Evolutionary conservation across 148 eudicot species (phyloP).

Genomic region (Amaranthus palmeri): DNA sequence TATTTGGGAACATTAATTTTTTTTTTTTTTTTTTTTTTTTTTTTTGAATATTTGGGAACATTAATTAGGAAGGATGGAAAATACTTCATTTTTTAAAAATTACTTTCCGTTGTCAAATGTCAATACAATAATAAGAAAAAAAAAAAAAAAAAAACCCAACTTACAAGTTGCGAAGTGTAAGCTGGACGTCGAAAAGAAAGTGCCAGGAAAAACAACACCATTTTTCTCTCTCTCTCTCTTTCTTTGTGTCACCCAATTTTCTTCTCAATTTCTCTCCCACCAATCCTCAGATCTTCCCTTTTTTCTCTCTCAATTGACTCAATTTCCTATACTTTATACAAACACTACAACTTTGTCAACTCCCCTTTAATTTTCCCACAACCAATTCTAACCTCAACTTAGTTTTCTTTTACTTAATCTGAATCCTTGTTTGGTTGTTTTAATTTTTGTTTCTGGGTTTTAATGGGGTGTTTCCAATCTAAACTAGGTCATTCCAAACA

Average conservation of each 20-base stretch:
- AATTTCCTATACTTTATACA: not conserved
- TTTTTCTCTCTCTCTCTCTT: too few species aligned
- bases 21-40: too few species aligned
- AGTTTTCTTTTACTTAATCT: not conserved
- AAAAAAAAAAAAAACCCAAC: not conserved
- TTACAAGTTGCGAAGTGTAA: not conserved
- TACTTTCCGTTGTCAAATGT: too few species aligned
- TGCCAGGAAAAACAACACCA: too few species aligned
- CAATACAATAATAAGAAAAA: too few species aligned
- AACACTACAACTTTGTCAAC: slow-evolving; percentile 4
- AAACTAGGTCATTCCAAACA: slow-evolving; percentile 15
- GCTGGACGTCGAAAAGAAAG: not conserved
- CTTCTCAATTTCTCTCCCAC: too few species aligned
- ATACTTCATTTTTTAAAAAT: too few species aligned
- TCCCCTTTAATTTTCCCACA: not conserved
- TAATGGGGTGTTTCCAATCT: slow-evolving; percentile 74
- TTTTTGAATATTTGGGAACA: too few species aligned
- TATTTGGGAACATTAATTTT: too few species aligned
- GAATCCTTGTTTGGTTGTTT: slow-evolving; percentile 6
- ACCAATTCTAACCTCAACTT: not conserved
- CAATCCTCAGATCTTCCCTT: not conserved
- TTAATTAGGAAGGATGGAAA: too few species aligned
- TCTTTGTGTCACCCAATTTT: too few species aligned
- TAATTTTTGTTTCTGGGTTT: not conserved
- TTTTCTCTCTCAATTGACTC: not conserved